Percentiles rank a stretch among this genome's conserved stretches.
phyloP scores from a whole-genome alignment of 257 asterid species.

The Salvia splendens region DNA sequence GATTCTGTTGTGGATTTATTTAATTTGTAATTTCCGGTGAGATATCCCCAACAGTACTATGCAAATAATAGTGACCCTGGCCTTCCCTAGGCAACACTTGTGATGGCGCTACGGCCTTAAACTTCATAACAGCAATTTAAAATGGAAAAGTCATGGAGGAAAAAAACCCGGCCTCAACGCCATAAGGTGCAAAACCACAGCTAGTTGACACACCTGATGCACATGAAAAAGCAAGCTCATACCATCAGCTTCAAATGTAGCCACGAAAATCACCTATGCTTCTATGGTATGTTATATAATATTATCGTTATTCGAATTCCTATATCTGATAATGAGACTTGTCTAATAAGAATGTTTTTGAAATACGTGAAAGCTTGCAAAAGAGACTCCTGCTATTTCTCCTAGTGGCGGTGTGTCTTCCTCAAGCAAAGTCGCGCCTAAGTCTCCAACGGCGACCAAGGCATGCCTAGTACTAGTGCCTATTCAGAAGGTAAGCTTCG shows the following conservation, averaged over 20 bases:
- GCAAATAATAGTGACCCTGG: neutral
- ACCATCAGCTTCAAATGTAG: slow-evolving; percentile 16
- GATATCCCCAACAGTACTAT: no score
- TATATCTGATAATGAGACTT: slow-evolving; percentile 16
- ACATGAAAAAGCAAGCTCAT: neutral
- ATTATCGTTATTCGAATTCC: slow-evolving; percentile 5
- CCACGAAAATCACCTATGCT: slow-evolving; percentile 51
- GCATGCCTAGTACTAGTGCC: slow-evolving; percentile 17
- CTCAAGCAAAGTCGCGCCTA: slow-evolving; percentile 25
- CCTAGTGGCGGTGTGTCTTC: slow-evolving; percentile 24
- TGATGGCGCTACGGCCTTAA: slow-evolving; percentile 1
- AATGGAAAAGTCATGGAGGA: slow-evolving; percentile 28
- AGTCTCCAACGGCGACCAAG: slow-evolving; percentile 26
- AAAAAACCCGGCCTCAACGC: neutral
- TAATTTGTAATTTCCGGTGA: no score
- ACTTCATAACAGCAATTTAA: slow-evolving; percentile 26
- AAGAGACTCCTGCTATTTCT: slow-evolving; percentile 29
- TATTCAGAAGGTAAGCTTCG: slow-evolving; percentile 34
- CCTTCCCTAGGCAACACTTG: neutral
- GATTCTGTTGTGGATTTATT: no score
- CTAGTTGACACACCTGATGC: slow-evolving; percentile 6
- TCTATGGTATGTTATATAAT: slow-evolving; percentile 50
- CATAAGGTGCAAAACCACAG: neutral
- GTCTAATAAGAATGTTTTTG: neutral
- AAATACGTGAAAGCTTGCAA: slow-evolving; percentile 47